Evolutionary conservation across 2,329 filamentous ascomycete species (phyloP).

Genomic region (Hypomyces perniciosus): DNA sequence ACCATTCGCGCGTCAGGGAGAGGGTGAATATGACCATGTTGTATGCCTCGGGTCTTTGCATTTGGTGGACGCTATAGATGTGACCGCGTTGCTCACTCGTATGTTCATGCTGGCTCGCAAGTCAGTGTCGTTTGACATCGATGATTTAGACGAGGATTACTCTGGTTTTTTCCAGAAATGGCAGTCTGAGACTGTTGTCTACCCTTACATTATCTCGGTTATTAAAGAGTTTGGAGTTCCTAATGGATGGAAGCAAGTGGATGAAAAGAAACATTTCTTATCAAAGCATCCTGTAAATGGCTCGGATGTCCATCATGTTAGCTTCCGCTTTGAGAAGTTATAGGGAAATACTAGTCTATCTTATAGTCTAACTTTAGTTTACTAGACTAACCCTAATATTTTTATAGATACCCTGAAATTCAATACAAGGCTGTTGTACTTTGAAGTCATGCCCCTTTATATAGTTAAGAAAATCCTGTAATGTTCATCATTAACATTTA

Average conservation of each 20-base stretch:
- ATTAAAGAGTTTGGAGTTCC: neutral
- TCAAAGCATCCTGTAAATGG: neutral
- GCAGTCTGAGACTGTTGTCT: neutral
- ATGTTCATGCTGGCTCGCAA: slow-evolving; percentile 5
- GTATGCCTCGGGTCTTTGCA: slow-evolving; percentile 2
- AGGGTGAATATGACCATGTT: slow-evolving; percentile 25
- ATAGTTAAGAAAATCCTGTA: no score
- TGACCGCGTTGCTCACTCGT: neutral
- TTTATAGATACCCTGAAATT: no score
- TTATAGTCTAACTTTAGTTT: no score
- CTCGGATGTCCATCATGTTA: neutral
- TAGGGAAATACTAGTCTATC: no score
- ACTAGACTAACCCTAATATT: no score
- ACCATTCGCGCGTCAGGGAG: neutral
- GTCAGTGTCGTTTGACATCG: slow-evolving; percentile 4
- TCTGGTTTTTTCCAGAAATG: neutral
- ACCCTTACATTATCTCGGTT: neutral
- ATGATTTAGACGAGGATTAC: neutral
- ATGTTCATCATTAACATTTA: no score
- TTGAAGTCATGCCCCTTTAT: no score
- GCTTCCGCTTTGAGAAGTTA: neutral
- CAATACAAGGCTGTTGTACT: no score
- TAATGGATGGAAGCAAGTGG: neutral
- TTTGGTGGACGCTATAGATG: neutral
- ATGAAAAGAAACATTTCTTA: neutral